Base-by-base conservation (phyloP, 1,284 basidiomycete species). In the Trichosporon sp. region DNA sequence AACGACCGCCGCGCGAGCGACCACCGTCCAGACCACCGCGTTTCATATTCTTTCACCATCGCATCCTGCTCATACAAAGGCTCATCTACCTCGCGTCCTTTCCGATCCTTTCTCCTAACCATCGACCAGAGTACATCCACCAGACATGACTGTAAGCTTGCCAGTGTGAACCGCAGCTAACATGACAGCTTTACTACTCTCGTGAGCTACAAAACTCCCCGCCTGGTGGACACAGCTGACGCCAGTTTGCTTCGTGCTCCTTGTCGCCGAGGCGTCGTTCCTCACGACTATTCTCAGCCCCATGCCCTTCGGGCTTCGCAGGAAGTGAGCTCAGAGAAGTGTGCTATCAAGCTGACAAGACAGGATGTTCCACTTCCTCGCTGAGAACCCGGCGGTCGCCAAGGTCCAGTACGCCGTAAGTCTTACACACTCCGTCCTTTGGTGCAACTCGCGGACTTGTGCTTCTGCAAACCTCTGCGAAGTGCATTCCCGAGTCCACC, bases 371-470 rank as follows among this genome's bases (percentile, higher is more conserved):
- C 80, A 80, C 73, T 85, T 85, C 81, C 71, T 85, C 63, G 83
- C 81, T 76, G 83, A 84, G 76, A 85, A 85, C 78, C 84, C 84
- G 26, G 73, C 84, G 51, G 79, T 86, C 68, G 86, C 85, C 71
- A 87, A 87, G 78, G 78, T 87, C 65, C 86, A 87, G 75, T 88
- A 88, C 77, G 84, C 76, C 11, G 83, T 84, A 73, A 74, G 83
- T 76, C 10, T 19, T 11, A 4, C 56, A 3, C 31, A 4, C 2
- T 63, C 16, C 31, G 4, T 35, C 32, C 59, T 35, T 14, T n/a
- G 1, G 16, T 21, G n/a, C 43, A n/a, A n/a, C 43, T 46, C 7
- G 35, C 38, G 10, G 31, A 16, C 21, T 38, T 26, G n/a, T 26
- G n/a, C 51, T 56, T 31, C 51, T 56, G 51, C n/a, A 21, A 6